Evolutionary conservation across 2,329 filamentous ascomycete genomes (phyloP), one percentile per base, ranked within the genome.

Genomic region (Bipolaris zeicola): DNA sequence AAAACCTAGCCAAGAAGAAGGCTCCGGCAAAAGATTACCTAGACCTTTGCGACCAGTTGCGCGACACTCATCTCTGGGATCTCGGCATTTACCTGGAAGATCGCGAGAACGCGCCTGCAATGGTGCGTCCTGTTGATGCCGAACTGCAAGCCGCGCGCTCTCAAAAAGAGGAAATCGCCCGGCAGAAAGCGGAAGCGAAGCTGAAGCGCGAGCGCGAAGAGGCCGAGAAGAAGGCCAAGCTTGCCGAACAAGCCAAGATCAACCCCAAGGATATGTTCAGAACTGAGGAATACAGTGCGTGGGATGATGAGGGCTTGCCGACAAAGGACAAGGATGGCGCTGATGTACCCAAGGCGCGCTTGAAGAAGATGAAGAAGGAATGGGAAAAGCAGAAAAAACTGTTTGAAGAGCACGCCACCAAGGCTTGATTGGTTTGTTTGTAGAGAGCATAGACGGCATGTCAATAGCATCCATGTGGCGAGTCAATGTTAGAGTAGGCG

Each of bases 341-440:
- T 58, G 91, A 96, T 65, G 82, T 97, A 36, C 85, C 90, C 4
- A 96, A 96, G 81, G 89, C 84, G 57, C 85, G 87, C 70, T 71
- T 79, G 48, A 97, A 97, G 83, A 93, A 91, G 80, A 76, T 96
- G 66, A 88, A 83, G 78, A 97, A 97, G 81, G 88, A 92, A 53
- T 96, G 91, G 91, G 90, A 96, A 67, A 87, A 83, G 73, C 94
- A 97, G 80, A 95, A 92, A 82, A 96, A 94, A 83, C 75, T 85
- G 56, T 88, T 93, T 74, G 89, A 93, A 22, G 72, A 75, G 61
- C 57, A 68, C 52, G 6, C 8, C 22, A 8, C 22, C 3, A 57
- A 50, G 39, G 55, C 54, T 22, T 56, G 11, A 45, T 26, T 20
- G 10, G 10, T 7, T 18, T 6, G 13, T 11, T 45, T 31, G 8